Evolutionary conservation across 129 eudicot species (phyloP).

Genomic region (Helianthus tuberosus): DNA sequence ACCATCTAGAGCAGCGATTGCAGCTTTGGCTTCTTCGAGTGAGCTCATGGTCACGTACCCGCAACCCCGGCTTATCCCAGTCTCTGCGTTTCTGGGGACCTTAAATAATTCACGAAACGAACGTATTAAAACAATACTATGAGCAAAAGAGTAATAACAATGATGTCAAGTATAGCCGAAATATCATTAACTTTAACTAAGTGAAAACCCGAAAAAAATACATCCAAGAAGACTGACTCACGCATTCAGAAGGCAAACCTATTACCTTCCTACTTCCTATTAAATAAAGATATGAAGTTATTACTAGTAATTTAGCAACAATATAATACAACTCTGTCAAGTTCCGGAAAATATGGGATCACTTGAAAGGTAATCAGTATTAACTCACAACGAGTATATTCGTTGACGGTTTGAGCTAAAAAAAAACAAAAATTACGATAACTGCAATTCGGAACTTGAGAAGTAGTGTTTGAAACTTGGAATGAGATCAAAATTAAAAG

Average conservation of each 20-base stretch:
- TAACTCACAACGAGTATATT: background rate
- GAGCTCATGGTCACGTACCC: slow-evolving; percentile 59
- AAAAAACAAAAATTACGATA: background rate
- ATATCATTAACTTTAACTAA: slow-evolving; percentile 8
- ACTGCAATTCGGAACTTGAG: background rate
- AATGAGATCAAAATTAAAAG: background rate
- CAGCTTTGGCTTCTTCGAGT: slow-evolving; percentile 45
- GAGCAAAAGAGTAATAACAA: background rate
- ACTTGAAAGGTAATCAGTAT: background rate
- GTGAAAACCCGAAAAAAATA: background rate
- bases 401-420: background rate
- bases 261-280: background rate
- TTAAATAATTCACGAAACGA: background rate
- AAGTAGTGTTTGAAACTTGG: background rate
- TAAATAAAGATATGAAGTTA: background rate
- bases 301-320: background rate
- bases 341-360: slow-evolving; percentile 9
- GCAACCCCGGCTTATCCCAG: slow-evolving; percentile 53
- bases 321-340: background rate
- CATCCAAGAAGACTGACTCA: background rate
- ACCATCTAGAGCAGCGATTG: slow-evolving; percentile 55
- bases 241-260: slow-evolving; percentile 4
- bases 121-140: background rate
- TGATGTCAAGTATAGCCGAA: background rate
- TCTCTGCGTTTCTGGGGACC: slow-evolving; percentile 49